Percentiles rank a stretch among this genome's conserved stretches.
Conservation (phyloP, 768 basidiomycete genomes). For the Mycena chlorophos region DNA sequence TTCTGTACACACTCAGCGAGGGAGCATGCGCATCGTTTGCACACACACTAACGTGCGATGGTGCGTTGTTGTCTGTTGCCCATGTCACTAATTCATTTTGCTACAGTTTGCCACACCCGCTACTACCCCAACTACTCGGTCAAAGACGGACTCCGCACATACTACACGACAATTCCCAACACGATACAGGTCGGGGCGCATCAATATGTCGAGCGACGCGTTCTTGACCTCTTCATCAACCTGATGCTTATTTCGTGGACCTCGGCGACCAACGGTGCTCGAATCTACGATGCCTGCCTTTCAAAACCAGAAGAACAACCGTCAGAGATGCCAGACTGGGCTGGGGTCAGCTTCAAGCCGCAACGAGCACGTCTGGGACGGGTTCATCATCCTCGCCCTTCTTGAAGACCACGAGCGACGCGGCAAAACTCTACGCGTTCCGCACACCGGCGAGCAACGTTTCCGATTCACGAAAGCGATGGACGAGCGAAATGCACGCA, state of each 20-base stretch:
- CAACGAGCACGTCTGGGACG: constrained; percentile 26
- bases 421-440: constrained; percentile 18
- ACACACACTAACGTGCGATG: neutral
- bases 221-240: constrained; percentile 26
- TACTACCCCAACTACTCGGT: constrained; percentile 31
- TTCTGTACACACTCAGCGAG: neutral
- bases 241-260: constrained; percentile 28
- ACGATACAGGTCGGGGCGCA: constrained; percentile 31
- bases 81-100: too few species aligned
- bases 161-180: constrained; percentile 26
- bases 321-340: constrained; percentile 10
- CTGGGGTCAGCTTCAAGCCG: constrained; percentile 18
- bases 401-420: constrained; percentile 23
- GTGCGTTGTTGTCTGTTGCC: too few species aligned
- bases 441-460: constrained; percentile 25
- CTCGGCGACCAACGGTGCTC: constrained; percentile 24
- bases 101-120: constrained; percentile 20
- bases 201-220: constrained; percentile 25
- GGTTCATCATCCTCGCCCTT: constrained; percentile 24
- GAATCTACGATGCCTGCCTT: constrained; percentile 23
- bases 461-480: constrained; percentile 27
- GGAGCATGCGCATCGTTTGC: neutral
- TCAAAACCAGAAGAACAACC: constrained; percentile 2
- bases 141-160: constrained; percentile 16
- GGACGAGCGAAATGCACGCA: constrained; percentile 24